Base-by-base conservation (phyloP, 148 eudicot species). In the Rhododendron henanense region DNA sequence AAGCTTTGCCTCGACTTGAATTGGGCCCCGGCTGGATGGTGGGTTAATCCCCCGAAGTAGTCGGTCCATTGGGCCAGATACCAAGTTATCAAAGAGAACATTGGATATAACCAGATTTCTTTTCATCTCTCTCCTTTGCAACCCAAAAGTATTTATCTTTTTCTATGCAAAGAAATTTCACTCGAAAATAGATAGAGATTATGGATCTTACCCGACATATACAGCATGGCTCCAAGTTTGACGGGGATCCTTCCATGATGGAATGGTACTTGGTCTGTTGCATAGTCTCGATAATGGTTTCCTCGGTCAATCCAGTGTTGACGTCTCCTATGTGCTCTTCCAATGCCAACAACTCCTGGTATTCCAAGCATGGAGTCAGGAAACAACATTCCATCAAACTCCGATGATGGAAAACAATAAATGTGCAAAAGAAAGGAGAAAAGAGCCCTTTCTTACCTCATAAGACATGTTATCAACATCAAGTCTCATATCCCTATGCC, bases 381-480 rank as follows among this genome's bases (percentile, higher is more conserved):
- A 10, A 67, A 78, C 79, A 28, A 57, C 80, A 37, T 65, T 37
- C 44, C 8, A 73, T 45, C 11, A 31, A 71, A 73, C 8, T n/a
- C 28, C 9, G 18, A 69, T 82, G 31, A 83, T 5, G 39, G 44
- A 33, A 28, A 86, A 41, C 21, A 63, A 55, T 28, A 41, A 18
- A 81, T 9, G 79, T 3, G 47, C 33, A 63, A 14, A 82, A 19
- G 15, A 10, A 23, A 15, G 33, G 18, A 14, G 23, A 82, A 23
- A 6, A 21, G 10, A 19, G 14, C 67, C n/a, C 74, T 47, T 57
- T 10, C 76, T 81, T 90, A 94, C 99, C 95, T 95, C 99, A 81
- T 97, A 97, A 51, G 99, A 97, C 99, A 95, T 97, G 90, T 92
- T 94, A 88, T 97, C 99, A 84, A 97, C 97, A 89, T 97, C 99